These are phyloP conservation scores for Colletotrichum tofieldiae DNA, from an alignment of 2,329 filamentous ascomycete species.

Conservation along the genomic window DNA sequence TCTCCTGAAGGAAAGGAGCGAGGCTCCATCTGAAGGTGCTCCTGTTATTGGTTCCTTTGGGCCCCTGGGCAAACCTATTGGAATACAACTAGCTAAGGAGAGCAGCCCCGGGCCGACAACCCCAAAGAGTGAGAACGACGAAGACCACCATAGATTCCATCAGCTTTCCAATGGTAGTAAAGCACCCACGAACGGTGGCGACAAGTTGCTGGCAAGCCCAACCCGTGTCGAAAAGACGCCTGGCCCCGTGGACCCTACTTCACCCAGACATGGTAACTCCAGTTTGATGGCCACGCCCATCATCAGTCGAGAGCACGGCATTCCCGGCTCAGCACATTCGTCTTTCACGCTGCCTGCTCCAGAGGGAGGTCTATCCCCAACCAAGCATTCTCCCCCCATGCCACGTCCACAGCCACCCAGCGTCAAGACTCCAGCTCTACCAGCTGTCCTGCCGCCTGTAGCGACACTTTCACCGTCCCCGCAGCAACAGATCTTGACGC, in stretches of 20 bases:
- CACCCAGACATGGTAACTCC: slow-evolving; percentile 36
- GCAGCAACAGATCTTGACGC: slow-evolving; percentile 70
- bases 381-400: slow-evolving; percentile 66
- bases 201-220: slow-evolving; percentile 3
- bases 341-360: slow-evolving; percentile 53
- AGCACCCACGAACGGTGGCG: background rate
- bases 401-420: slow-evolving; percentile 42
- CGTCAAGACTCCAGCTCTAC: slow-evolving; percentile 44
- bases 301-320: slow-evolving; percentile 41
- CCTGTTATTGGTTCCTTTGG: background rate
- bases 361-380: slow-evolving; percentile 66
- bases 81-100: background rate
- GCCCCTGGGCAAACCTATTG: background rate
- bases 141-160: background rate
- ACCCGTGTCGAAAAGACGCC: slow-evolving; percentile 23
- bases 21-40: background rate
- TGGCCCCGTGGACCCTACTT: slow-evolving; percentile 23
- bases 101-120: slow-evolving; percentile 20
- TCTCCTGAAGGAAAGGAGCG: background rate
- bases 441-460: slow-evolving; percentile 70
- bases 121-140: slow-evolving; percentile 14
- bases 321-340: slow-evolving; percentile 37
- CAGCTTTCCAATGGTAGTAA: background rate
- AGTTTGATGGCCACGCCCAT: slow-evolving; percentile 41
- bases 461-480: slow-evolving; percentile 72